These are phyloP conservation scores for Colletotrichum ledebouriae DNA, from an alignment of 2,329 filamentous ascomycete species.

Conservation along the genomic window DNA sequence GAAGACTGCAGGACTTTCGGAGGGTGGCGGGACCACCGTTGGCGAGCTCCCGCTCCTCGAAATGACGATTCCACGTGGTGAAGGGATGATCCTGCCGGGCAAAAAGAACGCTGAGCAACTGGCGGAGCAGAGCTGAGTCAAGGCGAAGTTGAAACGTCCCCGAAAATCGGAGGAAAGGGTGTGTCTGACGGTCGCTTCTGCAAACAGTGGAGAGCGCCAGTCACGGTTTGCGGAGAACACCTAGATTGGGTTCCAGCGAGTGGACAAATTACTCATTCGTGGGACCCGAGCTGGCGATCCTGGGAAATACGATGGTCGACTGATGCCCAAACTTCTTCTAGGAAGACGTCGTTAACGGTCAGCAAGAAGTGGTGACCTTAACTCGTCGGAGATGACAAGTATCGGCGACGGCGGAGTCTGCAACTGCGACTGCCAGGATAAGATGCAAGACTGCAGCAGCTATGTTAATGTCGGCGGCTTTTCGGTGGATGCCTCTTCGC, in stretches of 20 bases:
- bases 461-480: conserved; percentile 25
- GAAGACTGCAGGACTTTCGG: conserved; percentile 5
- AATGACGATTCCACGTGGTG: conserved; percentile 27
- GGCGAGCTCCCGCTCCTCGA: background rate
- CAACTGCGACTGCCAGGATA: background rate
- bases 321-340: background rate
- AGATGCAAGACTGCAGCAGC: background rate
- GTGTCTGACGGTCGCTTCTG: background rate
- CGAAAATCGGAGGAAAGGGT: conserved; percentile 18
- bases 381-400: conserved; percentile 29
- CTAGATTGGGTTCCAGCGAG: background rate
- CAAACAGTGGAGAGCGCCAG: conserved; percentile 12
- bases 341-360: conserved; percentile 25
- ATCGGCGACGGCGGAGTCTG: conserved; percentile 11
- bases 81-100: conserved; percentile 24
- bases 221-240: background rate
- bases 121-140: conserved; percentile 3
- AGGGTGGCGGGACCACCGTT: conserved; percentile 13
- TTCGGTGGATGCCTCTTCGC: background rate
- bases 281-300: background rate
- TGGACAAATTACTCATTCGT: conserved; percentile 14
- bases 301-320: conserved; percentile 19
- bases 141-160: conserved; percentile 19
- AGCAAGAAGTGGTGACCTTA: conserved; percentile 35
- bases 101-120: conserved; percentile 20